Base-by-base conservation (phyloP, 108 stramenopile genomes). In the Nitzschia inconspicua region DNA sequence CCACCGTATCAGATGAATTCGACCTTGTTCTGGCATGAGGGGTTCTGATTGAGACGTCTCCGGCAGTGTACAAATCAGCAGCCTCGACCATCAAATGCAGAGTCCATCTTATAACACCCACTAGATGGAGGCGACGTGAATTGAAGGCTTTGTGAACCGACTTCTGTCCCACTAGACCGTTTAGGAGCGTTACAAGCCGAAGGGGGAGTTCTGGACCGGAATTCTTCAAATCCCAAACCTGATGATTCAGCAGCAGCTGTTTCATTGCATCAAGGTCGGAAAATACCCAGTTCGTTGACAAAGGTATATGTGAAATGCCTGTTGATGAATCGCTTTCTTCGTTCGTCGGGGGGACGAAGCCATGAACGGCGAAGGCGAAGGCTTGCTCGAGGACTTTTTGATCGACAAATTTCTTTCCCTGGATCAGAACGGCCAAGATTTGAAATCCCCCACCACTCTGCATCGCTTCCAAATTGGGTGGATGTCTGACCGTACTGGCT, bases 231-330 rank as follows among this genome's bases (percentile, higher is more conserved):
- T 89, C 88, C 93, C 93, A 94, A 14, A 94, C 88, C 72, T 91
- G 88, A 44, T 94, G 93, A 57, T 94, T 94, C 29, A 91, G 70
- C 20, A 94, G 69, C 5, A 94, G 70, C 37, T 89, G 85, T 66
- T 91, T 94, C 88, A 94, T 87, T 20, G 93, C 93, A 65, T 94
- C 93, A 43, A 91, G 67, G 70, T 94, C 93, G 28, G 84, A 66
- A 54, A 94, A 85, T 13, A 91, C 79, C 87, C 88, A 94, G n/a
- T 70, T 66, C 42, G 79, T 73, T 34, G 79, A 78, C 48, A 68
- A 60, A 16, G 60, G 65, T 54, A 75, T 50, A 4, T 46, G 56
- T 44, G 39, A 46, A 9, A 56, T 60, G 23, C 11, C 48, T 10
- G 46, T 39, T 13, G 44, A 5, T 8, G 34, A 8, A 18, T 29